Evolutionary conservation across 176 grass and related monocot genomes (phyloP), one percentile per base, ranked within the genome.

Genomic region (Triticum turgidum): DNA sequence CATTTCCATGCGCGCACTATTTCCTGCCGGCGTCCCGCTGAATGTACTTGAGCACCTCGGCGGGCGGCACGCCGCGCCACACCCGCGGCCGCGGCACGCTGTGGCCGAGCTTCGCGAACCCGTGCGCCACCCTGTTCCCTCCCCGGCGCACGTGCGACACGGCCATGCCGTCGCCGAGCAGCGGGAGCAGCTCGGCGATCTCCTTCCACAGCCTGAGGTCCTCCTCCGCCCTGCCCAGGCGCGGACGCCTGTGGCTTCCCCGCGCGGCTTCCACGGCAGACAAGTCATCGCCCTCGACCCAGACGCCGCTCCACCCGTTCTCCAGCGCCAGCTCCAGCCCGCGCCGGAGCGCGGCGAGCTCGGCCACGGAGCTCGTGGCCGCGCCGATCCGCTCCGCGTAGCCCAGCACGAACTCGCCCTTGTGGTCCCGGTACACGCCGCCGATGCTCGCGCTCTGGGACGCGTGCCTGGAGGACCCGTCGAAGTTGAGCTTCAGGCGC

Each of bases 401-500:
- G 2, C 94, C 95, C 13, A 95, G 87, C 64, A 95, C 58, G 85
- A 98, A 95, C 20, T 9, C 85, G 13, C 95, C 93, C 61, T 95
- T 71, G 61, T 98, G 92, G 76, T 98, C 90, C 11, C 93, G 81
- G 69, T 85, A 95, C 30, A 93, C 95, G 51, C 91, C 92, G 61
- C 95, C 91, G 67, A 98, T 98, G 82, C 95, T 97, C 76, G 92
- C 95, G 42, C 90, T 83, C 17, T 77, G 49, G 20, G 86, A 74
- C 52, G 47, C 8, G 65, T 14, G 15, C 65, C 66, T 93, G 2
- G 92, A 95, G 0, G 95, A 90, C 9, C 95, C 95, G 80, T 98
- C 95, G 62, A 98, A 95, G 90, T 98, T 98, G 38, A 98, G 76
- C 87, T 95, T 98, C 64, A 98, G 76, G 0, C 87, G 77, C 5